These are phyloP conservation scores for Phlyctochytrium arcticum DNA, from an alignment of 192 early-diverging fungal species.

Conservation along the genomic window DNA sequence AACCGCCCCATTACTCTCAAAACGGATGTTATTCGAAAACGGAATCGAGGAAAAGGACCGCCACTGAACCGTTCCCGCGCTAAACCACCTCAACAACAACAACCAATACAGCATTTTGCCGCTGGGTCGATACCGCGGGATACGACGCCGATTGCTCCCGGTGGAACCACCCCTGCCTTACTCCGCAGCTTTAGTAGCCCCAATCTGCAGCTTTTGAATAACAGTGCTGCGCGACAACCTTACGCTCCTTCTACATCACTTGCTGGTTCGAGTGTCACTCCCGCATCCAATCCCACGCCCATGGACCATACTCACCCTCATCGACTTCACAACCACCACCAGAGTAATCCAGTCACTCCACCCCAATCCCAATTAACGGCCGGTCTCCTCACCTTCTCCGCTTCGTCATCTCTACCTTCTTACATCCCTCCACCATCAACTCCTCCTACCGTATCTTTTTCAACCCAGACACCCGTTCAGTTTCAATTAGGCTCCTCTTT, in stretches of 20 bases:
- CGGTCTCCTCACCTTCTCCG: neutral
- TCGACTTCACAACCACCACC: neutral
- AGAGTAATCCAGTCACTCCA: neutral
- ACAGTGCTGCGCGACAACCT: too few species aligned
- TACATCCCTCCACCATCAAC: neutral
- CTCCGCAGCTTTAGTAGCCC: slow-evolving; percentile 24
- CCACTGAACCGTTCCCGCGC: neutral
- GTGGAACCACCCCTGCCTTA: slow-evolving; percentile 10
- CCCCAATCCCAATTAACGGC: neutral
- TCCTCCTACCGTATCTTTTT: neutral
- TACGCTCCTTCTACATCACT: too few species aligned
- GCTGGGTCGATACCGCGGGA: too few species aligned
- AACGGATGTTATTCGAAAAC: slow-evolving; percentile 85
- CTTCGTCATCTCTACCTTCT: neutral
- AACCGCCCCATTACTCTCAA: slow-evolving; percentile 84
- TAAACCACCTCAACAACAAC: neutral
- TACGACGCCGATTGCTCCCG: neutral
- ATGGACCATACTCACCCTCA: neutral
- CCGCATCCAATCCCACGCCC: neutral
- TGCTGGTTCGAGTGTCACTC: too few species aligned
- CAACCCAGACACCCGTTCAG: too few species aligned
- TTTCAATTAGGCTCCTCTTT: too few species aligned
- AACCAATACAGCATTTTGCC: neutral
- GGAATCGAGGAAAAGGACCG: slow-evolving; percentile 64
- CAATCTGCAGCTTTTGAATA: slow-evolving; percentile 14